A percentile compares a stretch with the other conserved stretches of the same genome.
These are phyloP conservation scores for Xylaria sp. DNA, from an alignment of 2,329 filamentous ascomycete species.

Conservation along the genomic window DNA sequence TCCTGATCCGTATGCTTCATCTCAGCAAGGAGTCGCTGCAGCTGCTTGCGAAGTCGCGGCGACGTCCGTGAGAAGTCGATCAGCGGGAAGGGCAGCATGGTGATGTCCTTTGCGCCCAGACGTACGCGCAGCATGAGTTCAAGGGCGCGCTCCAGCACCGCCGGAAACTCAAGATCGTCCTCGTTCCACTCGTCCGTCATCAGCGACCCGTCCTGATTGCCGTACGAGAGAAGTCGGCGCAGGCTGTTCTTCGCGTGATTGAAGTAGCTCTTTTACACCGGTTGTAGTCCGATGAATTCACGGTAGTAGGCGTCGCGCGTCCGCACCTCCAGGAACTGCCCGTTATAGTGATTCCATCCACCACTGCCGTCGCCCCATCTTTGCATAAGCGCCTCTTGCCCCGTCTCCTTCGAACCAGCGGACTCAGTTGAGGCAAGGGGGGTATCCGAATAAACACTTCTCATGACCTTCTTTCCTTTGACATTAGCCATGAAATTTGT, in stretches of 20 bases:
- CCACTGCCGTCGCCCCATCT: conserved; percentile 10
- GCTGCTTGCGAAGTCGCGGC: conserved; percentile 1
- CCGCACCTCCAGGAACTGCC: conserved; percentile 36
- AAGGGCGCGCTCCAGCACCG: conserved; percentile 46
- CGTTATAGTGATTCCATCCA: conserved; percentile 14
- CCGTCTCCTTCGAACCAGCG: background rate
- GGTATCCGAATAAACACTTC: background rate
- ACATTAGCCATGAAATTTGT: background rate
- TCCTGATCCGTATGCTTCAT: conserved; percentile 35
- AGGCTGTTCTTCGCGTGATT: conserved; percentile 45
- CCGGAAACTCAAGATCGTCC: conserved; percentile 38
- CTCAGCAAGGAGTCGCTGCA: conserved; percentile 32
- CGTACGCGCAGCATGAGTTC: conserved; percentile 46
- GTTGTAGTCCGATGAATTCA: conserved; percentile 43
- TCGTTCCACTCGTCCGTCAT: conserved; percentile 30
- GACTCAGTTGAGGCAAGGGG: background rate
- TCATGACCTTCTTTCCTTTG: background rate
- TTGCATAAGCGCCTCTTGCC: background rate
- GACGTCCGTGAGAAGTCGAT: conserved; percentile 41
- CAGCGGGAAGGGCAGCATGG: conserved; percentile 46
- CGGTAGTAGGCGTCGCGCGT: conserved; percentile 42
- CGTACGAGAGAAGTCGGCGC: conserved; percentile 43
- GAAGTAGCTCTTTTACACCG: conserved; percentile 37
- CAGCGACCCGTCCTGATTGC: background rate
- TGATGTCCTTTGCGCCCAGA: conserved; percentile 39